Base-by-base conservation (phyloP, 176 grass and related monocot genomes). In the Poa annua region DNA sequence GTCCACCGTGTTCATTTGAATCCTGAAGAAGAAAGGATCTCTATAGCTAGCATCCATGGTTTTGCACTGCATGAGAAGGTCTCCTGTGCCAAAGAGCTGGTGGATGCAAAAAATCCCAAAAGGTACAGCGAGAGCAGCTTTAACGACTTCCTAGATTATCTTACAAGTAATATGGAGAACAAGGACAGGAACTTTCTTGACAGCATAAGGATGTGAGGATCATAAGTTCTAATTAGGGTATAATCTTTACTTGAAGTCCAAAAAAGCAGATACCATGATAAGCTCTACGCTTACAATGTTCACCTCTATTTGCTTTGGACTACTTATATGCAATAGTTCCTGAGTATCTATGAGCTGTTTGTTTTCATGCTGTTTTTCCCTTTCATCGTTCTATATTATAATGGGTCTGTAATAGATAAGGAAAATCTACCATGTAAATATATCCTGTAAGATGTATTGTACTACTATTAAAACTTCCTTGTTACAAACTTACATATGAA, bases 1-100 rank as follows among this genome's bases (percentile, higher is more conserved):
- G 54, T 97, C 67, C 91, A 97, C 76, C 84, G 85, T 52, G 85
- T 85, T 38, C 8, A 92, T 17, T 53, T 92, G 55, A 88, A 90
- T 69, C 13, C 80, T 44, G 63, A 88, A 20, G 81, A 79, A 57
- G 63, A 61, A 57, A 84, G 89, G 60, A 70, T 92, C 33, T 97
- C 91, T 32, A 77, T 97, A 44, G 87, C 91, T 32, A 97, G 91
- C 75, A 92, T 97, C 72, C 89, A 92, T 53, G 76, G 94, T 44
- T 78, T 97, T 29, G 44, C 72, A 2, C 85, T 92, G 74, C 47
- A 94, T 35, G 85, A 92, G 64, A 97, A 97, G 55, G 94, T 97
- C 12, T 20, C 41, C 45, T 50, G 71, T 74, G 80, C 91, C 55
- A 69, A 83, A 68, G 89, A 86, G 47, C 77, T 94, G 20, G 66